A percentile compares a stretch with the other conserved stretches of the same genome.
Conservation (phyloP, 352 stramenopile species). For the Hyaloperonospora brassicae region DNA sequence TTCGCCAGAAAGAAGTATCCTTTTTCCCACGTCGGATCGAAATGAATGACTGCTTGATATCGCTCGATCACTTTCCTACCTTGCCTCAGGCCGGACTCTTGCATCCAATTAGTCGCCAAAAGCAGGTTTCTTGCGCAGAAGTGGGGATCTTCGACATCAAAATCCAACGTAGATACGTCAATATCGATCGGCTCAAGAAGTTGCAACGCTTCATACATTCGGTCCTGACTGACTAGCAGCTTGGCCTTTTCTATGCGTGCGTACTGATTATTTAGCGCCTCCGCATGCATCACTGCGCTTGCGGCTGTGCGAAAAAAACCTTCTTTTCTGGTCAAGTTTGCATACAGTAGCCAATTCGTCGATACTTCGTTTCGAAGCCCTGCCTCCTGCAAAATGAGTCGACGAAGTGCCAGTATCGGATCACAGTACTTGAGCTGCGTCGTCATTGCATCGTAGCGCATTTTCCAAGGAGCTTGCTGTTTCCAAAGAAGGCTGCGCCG, state of each 20-base stretch:
- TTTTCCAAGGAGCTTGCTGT: conserved; percentile 57
- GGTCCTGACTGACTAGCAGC: conserved; percentile 68
- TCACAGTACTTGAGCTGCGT: conserved; percentile 79
- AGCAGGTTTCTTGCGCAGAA: conserved; percentile 86
- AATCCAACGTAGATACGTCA: conserved; percentile 64
- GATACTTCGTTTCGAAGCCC: conserved; percentile 56
- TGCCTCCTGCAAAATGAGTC: conserved; percentile 69
- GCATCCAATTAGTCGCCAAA: conserved; percentile 94
- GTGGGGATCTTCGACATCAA: conserved; percentile 62
- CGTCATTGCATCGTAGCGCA: conserved; percentile 60
- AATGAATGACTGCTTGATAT: conserved; percentile 91
- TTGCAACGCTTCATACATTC: conserved; percentile 81
- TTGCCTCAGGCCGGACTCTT: conserved; percentile 90
- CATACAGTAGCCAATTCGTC: conserved; percentile 75
- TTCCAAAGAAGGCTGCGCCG: conserved; percentile 42
- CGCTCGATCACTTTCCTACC: conserved; percentile 89
- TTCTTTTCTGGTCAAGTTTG: conserved; percentile 79
- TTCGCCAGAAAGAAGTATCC: conserved; percentile 87
- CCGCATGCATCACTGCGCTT: conserved; percentile 81
- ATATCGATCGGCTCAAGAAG: conserved; percentile 77
- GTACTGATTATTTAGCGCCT: conserved; percentile 68
- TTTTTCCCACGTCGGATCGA: conserved; percentile 91
- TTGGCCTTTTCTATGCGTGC: conserved; percentile 74
- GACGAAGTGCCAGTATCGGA: conserved; percentile 72
- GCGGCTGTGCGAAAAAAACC: conserved; percentile 70